Percentiles rank a stretch among this genome's conserved stretches.
Evolutionary conservation across 192 early-diverging fungal genomes (phyloP).

Genomic region (Coemansia sp.): DNA sequence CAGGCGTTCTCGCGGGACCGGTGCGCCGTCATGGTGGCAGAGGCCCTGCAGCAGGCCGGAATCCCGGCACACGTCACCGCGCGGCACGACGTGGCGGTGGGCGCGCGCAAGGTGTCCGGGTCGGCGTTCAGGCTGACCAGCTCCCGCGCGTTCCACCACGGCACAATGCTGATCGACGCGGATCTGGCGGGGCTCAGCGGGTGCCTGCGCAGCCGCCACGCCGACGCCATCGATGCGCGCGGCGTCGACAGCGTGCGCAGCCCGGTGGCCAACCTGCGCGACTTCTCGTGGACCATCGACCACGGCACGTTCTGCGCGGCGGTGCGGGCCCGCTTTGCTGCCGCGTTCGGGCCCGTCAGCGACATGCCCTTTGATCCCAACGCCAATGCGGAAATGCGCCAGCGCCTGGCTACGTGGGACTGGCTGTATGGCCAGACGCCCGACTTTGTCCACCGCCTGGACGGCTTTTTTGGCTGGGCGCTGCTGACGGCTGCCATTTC

Average conservation of each 20-base stretch:
- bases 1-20: constrained; percentile 70
- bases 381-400: constrained; percentile 17
- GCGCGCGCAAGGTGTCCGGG: constrained; percentile 85
- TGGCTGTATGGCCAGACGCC: constrained; percentile 94
- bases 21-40: constrained; percentile 73
- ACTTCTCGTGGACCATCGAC: constrained; percentile 77
- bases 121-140: constrained; percentile 90
- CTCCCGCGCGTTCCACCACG: constrained; percentile 87
- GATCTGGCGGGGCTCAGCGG: constrained; percentile 62
- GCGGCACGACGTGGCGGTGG: constrained; percentile 86
- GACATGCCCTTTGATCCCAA: not conserved
- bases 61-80: constrained; percentile 80
- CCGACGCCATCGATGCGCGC: constrained; percentile 68
- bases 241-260: constrained; percentile 92
- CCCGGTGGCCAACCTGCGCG: constrained; percentile 75
- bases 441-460: constrained; percentile 65
- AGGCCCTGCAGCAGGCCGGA: constrained; percentile 69
- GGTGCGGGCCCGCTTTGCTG: constrained; percentile 67
- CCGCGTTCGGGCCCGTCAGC: constrained; percentile 50
- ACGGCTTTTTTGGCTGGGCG: constrained; percentile 32
- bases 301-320: constrained; percentile 81
- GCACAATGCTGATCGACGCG: constrained; percentile 95
- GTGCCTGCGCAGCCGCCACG: constrained; percentile 50
- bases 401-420: constrained; percentile 68
- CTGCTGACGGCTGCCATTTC: constrained; percentile 17